Evolutionary conservation across 2,329 filamentous ascomycete genomes (phyloP).

Genomic region (Venturia effusa): DNA sequence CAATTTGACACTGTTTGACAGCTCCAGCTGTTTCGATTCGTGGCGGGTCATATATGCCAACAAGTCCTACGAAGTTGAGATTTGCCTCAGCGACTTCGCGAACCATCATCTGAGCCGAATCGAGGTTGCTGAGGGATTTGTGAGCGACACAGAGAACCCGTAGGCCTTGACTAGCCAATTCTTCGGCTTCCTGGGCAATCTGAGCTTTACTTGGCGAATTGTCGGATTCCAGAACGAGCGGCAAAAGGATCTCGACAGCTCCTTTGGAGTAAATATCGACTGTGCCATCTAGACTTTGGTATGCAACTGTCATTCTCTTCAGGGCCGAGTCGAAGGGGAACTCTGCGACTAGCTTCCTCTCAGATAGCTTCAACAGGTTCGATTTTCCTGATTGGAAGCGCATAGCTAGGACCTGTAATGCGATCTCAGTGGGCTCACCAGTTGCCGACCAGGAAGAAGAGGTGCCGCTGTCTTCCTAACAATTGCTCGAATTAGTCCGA

Average conservation of each 20-base stretch:
- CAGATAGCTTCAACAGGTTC: conserved; percentile 31
- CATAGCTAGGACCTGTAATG: conserved; percentile 62
- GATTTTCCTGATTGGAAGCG: conserved; percentile 54
- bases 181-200: not conserved
- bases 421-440: conserved; percentile 62
- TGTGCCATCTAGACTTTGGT: conserved; percentile 52
- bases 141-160: conserved; percentile 13
- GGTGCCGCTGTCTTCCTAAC: not conserved
- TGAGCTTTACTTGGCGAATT: not conserved
- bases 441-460: conserved; percentile 44
- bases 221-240: not conserved
- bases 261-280: conserved; percentile 27
- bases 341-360: conserved; percentile 40
- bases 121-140: not conserved
- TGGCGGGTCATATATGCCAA: conserved; percentile 78
- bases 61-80: conserved; percentile 67
- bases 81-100: conserved; percentile 55
- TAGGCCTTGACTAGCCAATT: conserved; percentile 15
- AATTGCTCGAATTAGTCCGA: not conserved
- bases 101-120: conserved; percentile 16
- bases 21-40: conserved; percentile 62
- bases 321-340: conserved; percentile 65
- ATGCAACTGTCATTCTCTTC: conserved; percentile 69
- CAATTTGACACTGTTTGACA: conserved; percentile 33
- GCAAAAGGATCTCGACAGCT: conserved; percentile 21